Conservation (phyloP, 371 early-diverging fungal species). For the Mortierella sp. region DNA sequence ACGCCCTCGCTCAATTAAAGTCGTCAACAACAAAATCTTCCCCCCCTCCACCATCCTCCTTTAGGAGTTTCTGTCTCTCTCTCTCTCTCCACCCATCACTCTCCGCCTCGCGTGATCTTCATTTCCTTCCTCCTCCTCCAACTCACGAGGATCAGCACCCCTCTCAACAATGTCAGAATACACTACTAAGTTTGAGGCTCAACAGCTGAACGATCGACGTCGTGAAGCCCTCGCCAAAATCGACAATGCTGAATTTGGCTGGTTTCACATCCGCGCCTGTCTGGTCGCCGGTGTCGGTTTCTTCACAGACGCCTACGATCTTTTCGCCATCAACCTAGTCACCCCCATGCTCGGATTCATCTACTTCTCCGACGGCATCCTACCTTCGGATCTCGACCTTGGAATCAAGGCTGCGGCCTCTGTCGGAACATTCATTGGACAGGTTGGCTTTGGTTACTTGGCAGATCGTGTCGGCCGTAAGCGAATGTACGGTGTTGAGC, state of each 20-base stretch:
- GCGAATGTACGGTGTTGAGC: constrained; percentile 82
- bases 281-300: constrained; percentile 89
- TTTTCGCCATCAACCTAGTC: constrained; percentile 86
- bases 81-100: too few relatives aligned
- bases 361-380: constrained; percentile 62
- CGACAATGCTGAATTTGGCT: constrained; percentile 67
- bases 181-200: constrained; percentile 29
- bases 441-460: constrained; percentile 82
- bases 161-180: constrained; percentile 21
- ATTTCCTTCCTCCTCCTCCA: too few relatives aligned
- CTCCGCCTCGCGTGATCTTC: too few relatives aligned
- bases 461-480: constrained; percentile 85
- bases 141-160: too few relatives aligned
- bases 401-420: constrained; percentile 80
- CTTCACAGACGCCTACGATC: constrained; percentile 91
- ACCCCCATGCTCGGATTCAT: constrained; percentile 83
- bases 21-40: too few relatives aligned
- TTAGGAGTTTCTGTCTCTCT: too few relatives aligned
- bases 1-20: too few relatives aligned
- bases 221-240: constrained; percentile 57
- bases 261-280: constrained; percentile 87
- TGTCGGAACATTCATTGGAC: constrained; percentile 83
- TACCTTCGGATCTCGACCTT: constrained; percentile 71
- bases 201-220: constrained; percentile 49
- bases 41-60: too few relatives aligned